Evolutionary conservation across 768 basidiomycete genomes (phyloP).

Genomic region (Amanita exitialis): DNA sequence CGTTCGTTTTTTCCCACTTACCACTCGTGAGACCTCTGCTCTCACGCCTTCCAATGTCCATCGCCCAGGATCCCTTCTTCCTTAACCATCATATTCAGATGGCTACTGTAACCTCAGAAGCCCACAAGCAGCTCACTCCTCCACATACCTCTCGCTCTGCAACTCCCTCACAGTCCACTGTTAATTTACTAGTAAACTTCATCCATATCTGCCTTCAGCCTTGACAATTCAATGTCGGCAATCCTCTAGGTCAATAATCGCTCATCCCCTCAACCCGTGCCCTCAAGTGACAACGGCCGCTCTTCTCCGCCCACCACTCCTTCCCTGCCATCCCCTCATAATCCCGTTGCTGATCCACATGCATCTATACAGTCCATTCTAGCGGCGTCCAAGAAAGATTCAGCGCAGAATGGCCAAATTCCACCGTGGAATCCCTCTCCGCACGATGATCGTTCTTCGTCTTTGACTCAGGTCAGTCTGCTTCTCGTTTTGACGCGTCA

Average conservation of each 20-base stretch:
- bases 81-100: constrained; percentile 35
- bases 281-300: constrained; percentile 5
- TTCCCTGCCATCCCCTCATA: constrained; percentile 13
- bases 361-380: constrained; percentile 41
- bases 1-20: constrained; percentile 23
- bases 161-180: constrained; percentile 12
- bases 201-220: constrained; percentile 9
- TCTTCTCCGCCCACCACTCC: constrained; percentile 7
- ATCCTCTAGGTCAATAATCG: constrained; percentile 7
- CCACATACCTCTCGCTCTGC: constrained; percentile 13
- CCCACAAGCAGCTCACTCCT: constrained; percentile 8
- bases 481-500: constrained; percentile 4
- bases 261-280: constrained; percentile 8
- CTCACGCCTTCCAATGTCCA: constrained; percentile 36
- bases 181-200: constrained; percentile 23
- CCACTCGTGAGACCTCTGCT: constrained; percentile 31
- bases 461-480: constrained; percentile 28
- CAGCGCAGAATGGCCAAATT: constrained; percentile 29
- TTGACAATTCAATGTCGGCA: constrained; percentile 6
- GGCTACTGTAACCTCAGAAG: constrained; percentile 18
- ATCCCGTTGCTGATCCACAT: constrained; percentile 29
- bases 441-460: constrained; percentile 20
- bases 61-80: constrained; percentile 36
- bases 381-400: constrained; percentile 37
- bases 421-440: constrained; percentile 24